Evolutionary conservation across 129 eudicot species (phyloP), one percentile per base, ranked within the genome.

Genomic region (Chrysanthemum makinoi): DNA sequence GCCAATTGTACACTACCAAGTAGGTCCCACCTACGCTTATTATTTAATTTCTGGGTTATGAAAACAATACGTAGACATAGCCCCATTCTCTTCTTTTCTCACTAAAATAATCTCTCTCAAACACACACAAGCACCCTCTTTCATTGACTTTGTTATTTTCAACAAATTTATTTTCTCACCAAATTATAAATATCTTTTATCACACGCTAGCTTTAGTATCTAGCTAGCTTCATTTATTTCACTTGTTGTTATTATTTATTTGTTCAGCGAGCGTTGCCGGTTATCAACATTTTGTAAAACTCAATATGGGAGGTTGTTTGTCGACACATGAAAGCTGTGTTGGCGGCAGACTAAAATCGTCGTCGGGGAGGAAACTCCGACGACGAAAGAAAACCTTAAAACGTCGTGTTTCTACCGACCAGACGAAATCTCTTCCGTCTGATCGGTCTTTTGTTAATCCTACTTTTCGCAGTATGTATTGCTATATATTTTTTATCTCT

Each of bases 241-340:
- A 6, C 43, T 35, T 35, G 43, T 6, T 33, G 8, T 33, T 28
- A 3, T 30, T 35, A 3, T 30, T 35, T 7, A 35, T 35, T 35
- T 35, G 6, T 6, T 39, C 7, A 39, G 10, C n/a, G n/a, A n/a
- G n/a, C 46, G 10, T 39, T 39, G 46, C 8, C 46, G 1, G 46
- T 39, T 8, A 39, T 39, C 46, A 39, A 39, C 46, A 39, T 39
- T 6, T 39, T 39, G 8, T 51, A 0, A 63, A 14, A 39, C 4
- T 2, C n/a, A 63, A 72, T 80, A 93, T 93, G 98, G 98, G 98
- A 57, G 89, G 77, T 52, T 93, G 98, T 65, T 85, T 84, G 6
- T 93, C 98, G 51, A 80, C 89, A 68, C 92, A 91, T 76, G 81
- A 83, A 69, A 76, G 65, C 54, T 89, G 92, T 63, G 96, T 85